phyloP scores from a whole-genome alignment of 2,329 filamentous ascomycete genomes.

The Venturia effusa region DNA sequence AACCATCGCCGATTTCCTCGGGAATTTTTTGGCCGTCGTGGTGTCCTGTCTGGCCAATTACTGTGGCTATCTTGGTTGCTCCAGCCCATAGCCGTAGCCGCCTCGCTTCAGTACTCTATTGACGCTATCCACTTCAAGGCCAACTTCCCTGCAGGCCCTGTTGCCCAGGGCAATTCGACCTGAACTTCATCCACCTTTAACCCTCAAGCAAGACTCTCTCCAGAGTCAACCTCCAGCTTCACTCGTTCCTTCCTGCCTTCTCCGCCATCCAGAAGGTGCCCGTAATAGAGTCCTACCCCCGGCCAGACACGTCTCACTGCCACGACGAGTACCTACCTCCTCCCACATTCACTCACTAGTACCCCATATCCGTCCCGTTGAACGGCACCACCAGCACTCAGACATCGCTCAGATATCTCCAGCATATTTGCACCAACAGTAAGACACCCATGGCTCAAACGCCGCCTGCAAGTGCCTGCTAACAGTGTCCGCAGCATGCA shows the following conservation, averaged over 20 bases:
- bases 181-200: neutral
- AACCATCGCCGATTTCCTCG: too few species aligned
- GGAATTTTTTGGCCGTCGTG: neutral
- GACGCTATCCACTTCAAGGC: neutral
- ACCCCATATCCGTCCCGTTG: conserved; percentile 2
- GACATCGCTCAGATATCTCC: conserved; percentile 6
- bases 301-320: neutral
- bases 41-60: neutral
- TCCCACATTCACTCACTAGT: conserved; percentile 1
- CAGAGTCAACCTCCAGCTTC: neutral
- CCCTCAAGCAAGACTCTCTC: neutral
- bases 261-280: conserved; percentile 7
- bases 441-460: neutral
- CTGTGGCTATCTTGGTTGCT: neutral
- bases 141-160: neutral
- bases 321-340: neutral
- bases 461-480: neutral
- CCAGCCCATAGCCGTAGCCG: neutral
- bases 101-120: neutral
- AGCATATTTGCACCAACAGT: neutral
- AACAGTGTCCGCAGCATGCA: neutral
- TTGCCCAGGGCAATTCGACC: neutral
- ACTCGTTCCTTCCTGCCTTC: neutral
- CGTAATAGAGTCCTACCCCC: neutral
- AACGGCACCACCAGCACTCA: neutral